phyloP scores from a whole-genome alignment of 1,139 yeast genomes.

The Meyerozyma guilliermondii region DNA sequence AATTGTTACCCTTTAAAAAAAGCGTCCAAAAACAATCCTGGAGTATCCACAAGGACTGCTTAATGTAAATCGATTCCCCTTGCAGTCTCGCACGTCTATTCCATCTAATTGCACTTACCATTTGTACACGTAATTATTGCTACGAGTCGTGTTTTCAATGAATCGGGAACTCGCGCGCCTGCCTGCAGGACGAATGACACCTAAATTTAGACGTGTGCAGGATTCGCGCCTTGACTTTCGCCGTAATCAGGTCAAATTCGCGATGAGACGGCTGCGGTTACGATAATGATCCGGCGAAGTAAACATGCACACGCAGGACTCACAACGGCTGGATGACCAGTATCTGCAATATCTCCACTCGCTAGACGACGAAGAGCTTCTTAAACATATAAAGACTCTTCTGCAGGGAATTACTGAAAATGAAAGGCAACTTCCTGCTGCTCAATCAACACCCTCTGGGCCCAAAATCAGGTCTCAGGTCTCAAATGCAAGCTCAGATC shows the following conservation, averaged over 20 bases:
- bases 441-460: constrained; percentile 8
- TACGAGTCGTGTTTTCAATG: background rate
- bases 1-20: background rate
- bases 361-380: constrained; percentile 36
- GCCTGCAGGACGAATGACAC: constrained; percentile 2
- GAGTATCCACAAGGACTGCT: background rate
- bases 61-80: background rate
- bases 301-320: background rate
- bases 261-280: background rate
- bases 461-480: constrained; percentile 7
- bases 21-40: background rate
- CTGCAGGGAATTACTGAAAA: constrained; percentile 17
- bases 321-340: background rate
- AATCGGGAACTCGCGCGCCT: background rate
- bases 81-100: background rate
- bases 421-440: constrained; percentile 6
- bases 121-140: background rate
- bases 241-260: too few species aligned
- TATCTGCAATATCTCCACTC: constrained; percentile 22
- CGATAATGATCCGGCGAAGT: background rate
- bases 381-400: constrained; percentile 31
- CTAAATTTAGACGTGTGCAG: background rate
- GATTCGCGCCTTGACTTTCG: background rate
- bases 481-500: constrained; percentile 9
- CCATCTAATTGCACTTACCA: background rate